Evolutionary conservation across 2,329 filamentous ascomycete genomes (phyloP).

Genomic region (Xenoacremonium recifei): DNA sequence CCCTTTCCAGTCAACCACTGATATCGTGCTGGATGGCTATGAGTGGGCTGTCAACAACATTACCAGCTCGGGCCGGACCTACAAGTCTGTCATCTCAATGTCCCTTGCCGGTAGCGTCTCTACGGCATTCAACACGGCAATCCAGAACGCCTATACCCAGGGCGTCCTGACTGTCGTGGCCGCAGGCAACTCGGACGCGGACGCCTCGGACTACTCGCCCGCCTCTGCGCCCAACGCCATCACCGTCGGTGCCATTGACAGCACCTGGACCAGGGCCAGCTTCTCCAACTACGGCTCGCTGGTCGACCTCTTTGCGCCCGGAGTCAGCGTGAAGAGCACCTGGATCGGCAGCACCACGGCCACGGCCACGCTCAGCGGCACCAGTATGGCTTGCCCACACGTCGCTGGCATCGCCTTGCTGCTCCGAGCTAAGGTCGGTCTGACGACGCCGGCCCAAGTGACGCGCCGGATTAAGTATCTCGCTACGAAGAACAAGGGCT

Average conservation of each 20-base stretch:
- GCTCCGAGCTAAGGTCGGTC: conserved; percentile 33
- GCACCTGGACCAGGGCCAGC: conserved; percentile 34
- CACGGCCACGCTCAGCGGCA: conserved; percentile 52
- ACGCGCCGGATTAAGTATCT: conserved; percentile 40
- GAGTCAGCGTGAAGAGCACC: conserved; percentile 43
- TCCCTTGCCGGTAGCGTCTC: conserved; percentile 49
- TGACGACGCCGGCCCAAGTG: conserved; percentile 41
- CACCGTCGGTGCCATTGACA: conserved; percentile 52
- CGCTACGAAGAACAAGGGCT: conserved; percentile 37
- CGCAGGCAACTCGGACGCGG: conserved; percentile 50
- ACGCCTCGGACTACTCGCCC: conserved; percentile 43
- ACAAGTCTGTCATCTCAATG: conserved; percentile 53
- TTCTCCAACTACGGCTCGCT: conserved; percentile 50
- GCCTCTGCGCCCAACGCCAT: conserved; percentile 47
- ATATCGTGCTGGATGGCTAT: conserved; percentile 30
- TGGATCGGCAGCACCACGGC: conserved; percentile 43
- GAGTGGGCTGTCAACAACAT: conserved; percentile 44
- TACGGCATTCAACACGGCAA: conserved; percentile 47
- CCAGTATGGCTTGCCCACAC: conserved; percentile 62
- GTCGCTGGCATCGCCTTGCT: conserved; percentile 61
- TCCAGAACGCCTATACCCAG: conserved; percentile 41
- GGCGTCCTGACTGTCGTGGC: conserved; percentile 55
- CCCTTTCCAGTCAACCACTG: conserved; percentile 17
- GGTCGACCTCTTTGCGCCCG: conserved; percentile 53
- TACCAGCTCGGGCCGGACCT: conserved; percentile 35